A percentile compares a stretch with the other conserved stretches of the same genome.
Conservation (phyloP, 2,329 filamentous ascomycete genomes). For the Trichoderma sp. region DNA sequence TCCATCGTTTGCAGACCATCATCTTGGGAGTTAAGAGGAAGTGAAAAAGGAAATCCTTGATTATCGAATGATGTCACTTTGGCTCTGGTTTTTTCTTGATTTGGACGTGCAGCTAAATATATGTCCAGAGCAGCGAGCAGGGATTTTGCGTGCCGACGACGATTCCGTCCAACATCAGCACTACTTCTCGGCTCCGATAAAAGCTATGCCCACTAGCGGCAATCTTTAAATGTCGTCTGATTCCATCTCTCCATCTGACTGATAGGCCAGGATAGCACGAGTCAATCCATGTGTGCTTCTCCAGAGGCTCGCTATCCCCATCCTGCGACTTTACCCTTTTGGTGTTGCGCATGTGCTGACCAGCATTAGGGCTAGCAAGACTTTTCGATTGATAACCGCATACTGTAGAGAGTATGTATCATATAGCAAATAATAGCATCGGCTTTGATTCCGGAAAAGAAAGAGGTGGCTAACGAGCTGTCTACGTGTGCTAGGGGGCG, state of each 20-base stretch:
- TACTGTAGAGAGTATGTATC: constrained; percentile 2
- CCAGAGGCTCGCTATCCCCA: neutral
- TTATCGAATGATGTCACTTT: neutral
- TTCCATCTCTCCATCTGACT: neutral
- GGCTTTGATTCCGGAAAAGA: neutral
- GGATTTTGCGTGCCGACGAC: neutral
- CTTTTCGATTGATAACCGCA: neutral
- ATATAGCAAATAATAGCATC: constrained; percentile 5
- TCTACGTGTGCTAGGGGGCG: neutral
- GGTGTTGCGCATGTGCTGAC: constrained; percentile 12
- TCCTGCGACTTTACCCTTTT: neutral
- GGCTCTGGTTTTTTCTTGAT: neutral
- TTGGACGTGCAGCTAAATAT: neutral
- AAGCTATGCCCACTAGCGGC: neutral
- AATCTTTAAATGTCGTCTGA: neutral
- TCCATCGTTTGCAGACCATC: neutral
- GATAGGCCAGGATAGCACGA: neutral
- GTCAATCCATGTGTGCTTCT: neutral
- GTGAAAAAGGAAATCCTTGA: neutral
- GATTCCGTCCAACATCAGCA: constrained; percentile 1
- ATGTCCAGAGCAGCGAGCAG: neutral
- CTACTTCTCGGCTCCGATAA: neutral
- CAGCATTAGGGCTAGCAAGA: neutral
- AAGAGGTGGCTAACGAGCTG: neutral
- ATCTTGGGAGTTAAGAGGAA: too few species aligned